Conservation (phyloP, 495 filamentous ascomycete species). For the Penicillium soppii region DNA sequence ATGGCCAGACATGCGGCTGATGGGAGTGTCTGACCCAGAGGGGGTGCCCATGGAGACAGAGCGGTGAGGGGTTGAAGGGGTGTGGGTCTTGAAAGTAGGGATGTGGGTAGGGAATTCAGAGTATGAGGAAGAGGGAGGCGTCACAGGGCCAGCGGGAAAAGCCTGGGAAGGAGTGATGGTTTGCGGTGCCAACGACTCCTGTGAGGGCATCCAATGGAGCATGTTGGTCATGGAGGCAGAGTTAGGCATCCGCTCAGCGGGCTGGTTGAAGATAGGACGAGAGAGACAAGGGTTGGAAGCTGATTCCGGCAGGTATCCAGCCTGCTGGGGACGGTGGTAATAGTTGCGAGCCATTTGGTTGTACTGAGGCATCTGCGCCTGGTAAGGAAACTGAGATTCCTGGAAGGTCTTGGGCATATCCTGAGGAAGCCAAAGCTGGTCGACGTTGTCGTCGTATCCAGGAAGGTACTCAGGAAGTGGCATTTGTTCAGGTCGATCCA, state of each 20-base stretch:
- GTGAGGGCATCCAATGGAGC: constrained; percentile 39
- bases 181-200: constrained; percentile 39
- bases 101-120: constrained; percentile 41
- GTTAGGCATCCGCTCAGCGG: constrained; percentile 34
- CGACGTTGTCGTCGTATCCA: constrained; percentile 45
- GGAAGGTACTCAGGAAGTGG: constrained; percentile 41
- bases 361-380: constrained; percentile 38
- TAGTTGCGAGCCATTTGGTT: constrained; percentile 38
- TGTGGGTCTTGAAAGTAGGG: constrained; percentile 39
- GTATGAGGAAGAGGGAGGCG: constrained; percentile 42
- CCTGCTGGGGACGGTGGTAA: constrained; percentile 36
- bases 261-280: constrained; percentile 44
- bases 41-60: constrained; percentile 41
- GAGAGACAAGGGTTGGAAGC: constrained; percentile 45
- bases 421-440: constrained; percentile 42
- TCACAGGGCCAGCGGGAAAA: constrained; percentile 33
- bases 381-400: constrained; percentile 33
- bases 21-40: constrained; percentile 39
- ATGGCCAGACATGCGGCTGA: constrained; percentile 39
- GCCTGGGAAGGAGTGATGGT: constrained; percentile 43
- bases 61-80: constrained; percentile 41
- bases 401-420: constrained; percentile 44
- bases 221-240: constrained; percentile 47
- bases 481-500: constrained; percentile 41
- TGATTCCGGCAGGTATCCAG: constrained; percentile 41